Conservation (phyloP, 2,329 filamentous ascomycete genomes). For the Arachnomyces sp. region DNA sequence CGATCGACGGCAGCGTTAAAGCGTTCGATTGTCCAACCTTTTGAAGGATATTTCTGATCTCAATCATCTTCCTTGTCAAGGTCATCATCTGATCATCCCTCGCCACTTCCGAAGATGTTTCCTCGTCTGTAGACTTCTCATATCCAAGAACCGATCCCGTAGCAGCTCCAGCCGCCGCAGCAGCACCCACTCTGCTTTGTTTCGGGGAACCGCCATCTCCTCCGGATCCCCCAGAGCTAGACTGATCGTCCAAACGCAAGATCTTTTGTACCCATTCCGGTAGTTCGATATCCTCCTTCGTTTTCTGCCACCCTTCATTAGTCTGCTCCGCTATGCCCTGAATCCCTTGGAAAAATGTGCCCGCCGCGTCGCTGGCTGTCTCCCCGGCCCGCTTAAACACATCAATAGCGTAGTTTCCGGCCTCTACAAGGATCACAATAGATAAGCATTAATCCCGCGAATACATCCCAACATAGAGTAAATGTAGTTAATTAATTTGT, state of each 20-base stretch:
- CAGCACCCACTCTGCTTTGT: conserved; percentile 46
- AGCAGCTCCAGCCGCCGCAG: conserved; percentile 57
- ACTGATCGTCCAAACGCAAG: conserved; percentile 54
- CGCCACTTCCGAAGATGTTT: conserved; percentile 41
- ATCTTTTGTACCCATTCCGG: conserved; percentile 76
- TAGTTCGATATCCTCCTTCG: conserved; percentile 65
- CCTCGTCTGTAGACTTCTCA: conserved; percentile 57
- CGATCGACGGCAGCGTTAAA: conserved; percentile 86
- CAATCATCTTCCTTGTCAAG: conserved; percentile 98
- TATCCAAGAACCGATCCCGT: conserved; percentile 74
- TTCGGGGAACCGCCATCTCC: conserved; percentile 46
- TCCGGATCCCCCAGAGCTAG: conserved; percentile 39
- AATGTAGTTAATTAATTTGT: neutral
- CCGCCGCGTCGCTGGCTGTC: conserved; percentile 61
- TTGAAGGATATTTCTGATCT: conserved; percentile 86
- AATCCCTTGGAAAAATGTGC: conserved; percentile 62
- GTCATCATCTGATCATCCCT: conserved; percentile 99
- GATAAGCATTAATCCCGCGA: neutral
- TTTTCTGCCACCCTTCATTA: conserved; percentile 71
- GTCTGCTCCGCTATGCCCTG: conserved; percentile 73
- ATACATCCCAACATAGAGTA: neutral
- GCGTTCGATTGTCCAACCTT: conserved; percentile 86
- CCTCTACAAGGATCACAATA: conserved; percentile 42
- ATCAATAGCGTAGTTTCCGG: conserved; percentile 69
- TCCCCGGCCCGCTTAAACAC: conserved; percentile 67